Evolutionary conservation across 768 basidiomycete species (phyloP), one percentile per base, ranked within the genome.

Genomic region (Mycena epipterygia): DNA sequence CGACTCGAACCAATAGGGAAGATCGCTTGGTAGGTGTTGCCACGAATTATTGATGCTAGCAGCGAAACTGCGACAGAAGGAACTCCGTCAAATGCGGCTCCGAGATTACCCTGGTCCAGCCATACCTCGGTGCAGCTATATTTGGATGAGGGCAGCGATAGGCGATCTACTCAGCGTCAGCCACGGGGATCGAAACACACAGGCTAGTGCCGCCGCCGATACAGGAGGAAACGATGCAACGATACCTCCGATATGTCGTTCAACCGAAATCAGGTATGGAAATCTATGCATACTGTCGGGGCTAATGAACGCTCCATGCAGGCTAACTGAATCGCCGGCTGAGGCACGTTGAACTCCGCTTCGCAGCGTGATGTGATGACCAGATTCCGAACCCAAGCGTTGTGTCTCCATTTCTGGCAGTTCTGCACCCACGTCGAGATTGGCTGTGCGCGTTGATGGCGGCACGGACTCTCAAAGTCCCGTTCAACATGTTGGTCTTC

Each of bases 381-480:
- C 35, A 39, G 25, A 30, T 55, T 33, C n/a, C 48, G 48, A 49
- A 3, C n/a, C 21, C 53, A n/a, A n/a, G n/a, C n/a, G n/a, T n/a
- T n/a, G n/a, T n/a, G n/a, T n/a, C n/a, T n/a, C 25, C 49, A 17
- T 21, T 19, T 8, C 29, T 42, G 29, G 3, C 55, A 16, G 30
- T n/a, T 19, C 17, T n/a, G 16, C 9, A 29, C 27, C 44, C 32
- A 44, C 39, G 29, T 35, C n/a, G 5, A 7, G 32, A 35, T 49
- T 46, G 44, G 61, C 61, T 49, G 59, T 63, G 61, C 35, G 35
- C 25, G 37, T 27, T 51, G 61, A 63, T 52, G 48, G 37, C 37
- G 37, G 32, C 19, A 52, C 61, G 61, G 60, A 6, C 30, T 6
- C 29, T n/a, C 21, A 44, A 32, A 46, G 27, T 29, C 2, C n/a